A percentile compares a stretch with the other conserved stretches of the same genome.
These are phyloP conservation scores for Solanum neorickii DNA, from an alignment of 257 asterid genomes.

Conservation along the genomic window DNA sequence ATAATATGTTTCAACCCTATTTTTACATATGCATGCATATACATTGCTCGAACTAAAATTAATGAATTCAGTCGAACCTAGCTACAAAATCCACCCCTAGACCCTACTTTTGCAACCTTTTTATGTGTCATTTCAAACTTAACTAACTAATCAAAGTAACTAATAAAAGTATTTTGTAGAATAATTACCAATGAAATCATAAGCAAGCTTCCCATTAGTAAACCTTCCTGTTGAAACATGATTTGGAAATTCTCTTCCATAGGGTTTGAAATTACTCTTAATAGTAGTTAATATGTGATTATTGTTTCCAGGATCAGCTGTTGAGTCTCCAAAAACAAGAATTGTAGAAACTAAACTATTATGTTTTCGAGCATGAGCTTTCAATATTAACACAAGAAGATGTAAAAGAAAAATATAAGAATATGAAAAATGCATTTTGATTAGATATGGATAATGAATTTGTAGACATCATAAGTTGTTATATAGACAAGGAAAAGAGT, in stretches of 20 bases:
- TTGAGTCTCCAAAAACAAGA: slow-evolving; percentile 71
- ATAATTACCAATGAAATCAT: slow-evolving; percentile 50
- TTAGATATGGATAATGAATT: background rate
- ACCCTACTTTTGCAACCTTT: background rate
- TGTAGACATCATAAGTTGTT: background rate
- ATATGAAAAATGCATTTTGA: background rate
- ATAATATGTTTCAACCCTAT: background rate
- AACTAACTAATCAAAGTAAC: background rate
- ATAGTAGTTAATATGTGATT: slow-evolving; percentile 35
- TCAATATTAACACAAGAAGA: background rate
- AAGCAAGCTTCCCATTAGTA: slow-evolving; percentile 51
- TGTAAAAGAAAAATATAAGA: background rate
- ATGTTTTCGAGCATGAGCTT: background rate
- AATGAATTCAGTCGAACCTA: background rate
- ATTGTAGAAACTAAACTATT: slow-evolving; percentile 17
- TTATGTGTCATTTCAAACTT: background rate
- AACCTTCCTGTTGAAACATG: slow-evolving; percentile 65
- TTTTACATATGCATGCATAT: too few relatives aligned
- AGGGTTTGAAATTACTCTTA: slow-evolving; percentile 56
- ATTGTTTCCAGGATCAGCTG: slow-evolving; percentile 74
- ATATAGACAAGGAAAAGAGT: too few relatives aligned
- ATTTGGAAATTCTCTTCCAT: slow-evolving; percentile 47
- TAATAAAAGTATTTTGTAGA: background rate
- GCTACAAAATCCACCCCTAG: background rate
- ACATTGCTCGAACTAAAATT: background rate